These are phyloP conservation scores for Collybia nuda DNA, from an alignment of 768 basidiomycete species.

Conservation along the genomic window DNA sequence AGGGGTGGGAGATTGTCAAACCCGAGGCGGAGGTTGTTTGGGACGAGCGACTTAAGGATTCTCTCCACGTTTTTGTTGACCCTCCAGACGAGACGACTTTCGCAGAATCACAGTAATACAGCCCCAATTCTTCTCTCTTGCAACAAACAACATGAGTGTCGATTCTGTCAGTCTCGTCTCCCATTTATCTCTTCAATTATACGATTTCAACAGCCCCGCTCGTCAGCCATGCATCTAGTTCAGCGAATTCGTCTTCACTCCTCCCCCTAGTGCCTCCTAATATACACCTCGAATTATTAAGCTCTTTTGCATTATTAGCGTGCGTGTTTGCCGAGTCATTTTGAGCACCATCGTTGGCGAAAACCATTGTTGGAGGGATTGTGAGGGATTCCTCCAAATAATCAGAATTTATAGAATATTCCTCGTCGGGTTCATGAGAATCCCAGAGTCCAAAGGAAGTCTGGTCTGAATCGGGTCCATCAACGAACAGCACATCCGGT, in stretches of 20 bases:
- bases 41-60: constrained; percentile 70
- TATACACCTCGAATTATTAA: no score
- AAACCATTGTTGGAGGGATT: constrained; percentile 1
- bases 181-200: constrained; percentile 9
- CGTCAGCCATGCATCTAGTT: constrained; percentile 68
- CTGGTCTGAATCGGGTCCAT: no score
- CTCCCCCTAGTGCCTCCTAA: constrained; percentile 8
- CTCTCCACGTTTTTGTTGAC: constrained; percentile 60
- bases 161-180: neutral
- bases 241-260: constrained; percentile 52
- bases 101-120: neutral
- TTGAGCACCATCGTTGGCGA: no score
- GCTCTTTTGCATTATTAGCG: no score
- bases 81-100: constrained; percentile 18
- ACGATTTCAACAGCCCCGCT: constrained; percentile 63
- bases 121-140: neutral
- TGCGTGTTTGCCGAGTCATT: no score
- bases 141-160: neutral
- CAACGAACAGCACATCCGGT: no score
- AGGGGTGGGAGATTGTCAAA: constrained; percentile 77
- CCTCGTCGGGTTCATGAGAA: constrained; percentile 15
- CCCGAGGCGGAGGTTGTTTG: constrained; percentile 65
- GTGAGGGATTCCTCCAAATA: constrained; percentile 2
- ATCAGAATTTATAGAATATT: constrained; percentile 31
- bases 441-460: neutral